Conservation (phyloP, 2,329 filamentous ascomycete genomes). For the Beauveria varroae region DNA sequence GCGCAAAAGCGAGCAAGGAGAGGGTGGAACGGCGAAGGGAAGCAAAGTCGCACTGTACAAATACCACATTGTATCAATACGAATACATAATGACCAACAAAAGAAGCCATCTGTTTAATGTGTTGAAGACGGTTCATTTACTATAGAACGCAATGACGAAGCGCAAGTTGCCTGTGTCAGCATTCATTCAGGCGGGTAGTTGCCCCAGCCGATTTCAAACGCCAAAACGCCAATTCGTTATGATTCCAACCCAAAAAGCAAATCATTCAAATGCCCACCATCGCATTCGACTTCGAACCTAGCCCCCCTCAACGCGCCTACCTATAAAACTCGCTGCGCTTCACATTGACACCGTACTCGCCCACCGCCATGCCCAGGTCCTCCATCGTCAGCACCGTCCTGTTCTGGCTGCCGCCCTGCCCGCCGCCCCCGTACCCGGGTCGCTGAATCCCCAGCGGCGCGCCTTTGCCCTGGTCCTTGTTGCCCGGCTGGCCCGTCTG, state of each 20-base stretch:
- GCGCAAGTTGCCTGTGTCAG: neutral
- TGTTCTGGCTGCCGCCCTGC: slow-evolving; percentile 78
- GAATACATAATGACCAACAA: slow-evolving; percentile 12
- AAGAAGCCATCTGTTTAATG: neutral
- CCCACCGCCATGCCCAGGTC: slow-evolving; percentile 96
- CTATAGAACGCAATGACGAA: neutral
- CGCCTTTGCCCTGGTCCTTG: slow-evolving; percentile 50
- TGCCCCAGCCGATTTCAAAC: neutral
- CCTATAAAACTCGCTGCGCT: slow-evolving; percentile 94
- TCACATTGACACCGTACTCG: slow-evolving; percentile 96
- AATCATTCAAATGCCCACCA: slow-evolving; percentile 1
- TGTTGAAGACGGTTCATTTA: neutral
- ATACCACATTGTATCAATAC: slow-evolving; percentile 22
- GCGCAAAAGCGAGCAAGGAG: neutral
- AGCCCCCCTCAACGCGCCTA: slow-evolving; percentile 28
- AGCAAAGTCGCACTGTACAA: slow-evolving; percentile 20
- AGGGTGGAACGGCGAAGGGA: neutral
- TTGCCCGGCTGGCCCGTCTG: slow-evolving; percentile 46
- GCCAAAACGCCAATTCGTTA: slow-evolving; percentile 16
- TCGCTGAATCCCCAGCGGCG: slow-evolving; percentile 65
- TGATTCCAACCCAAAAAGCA: slow-evolving; percentile 6
- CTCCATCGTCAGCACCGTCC: slow-evolving; percentile 96
- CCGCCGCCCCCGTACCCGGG: slow-evolving; percentile 82
- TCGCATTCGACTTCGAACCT: too few relatives aligned
- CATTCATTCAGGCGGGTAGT: neutral